Evolutionary conservation across 2,329 filamentous ascomycete species (phyloP).

Genomic region (Knufia petricola): DNA sequence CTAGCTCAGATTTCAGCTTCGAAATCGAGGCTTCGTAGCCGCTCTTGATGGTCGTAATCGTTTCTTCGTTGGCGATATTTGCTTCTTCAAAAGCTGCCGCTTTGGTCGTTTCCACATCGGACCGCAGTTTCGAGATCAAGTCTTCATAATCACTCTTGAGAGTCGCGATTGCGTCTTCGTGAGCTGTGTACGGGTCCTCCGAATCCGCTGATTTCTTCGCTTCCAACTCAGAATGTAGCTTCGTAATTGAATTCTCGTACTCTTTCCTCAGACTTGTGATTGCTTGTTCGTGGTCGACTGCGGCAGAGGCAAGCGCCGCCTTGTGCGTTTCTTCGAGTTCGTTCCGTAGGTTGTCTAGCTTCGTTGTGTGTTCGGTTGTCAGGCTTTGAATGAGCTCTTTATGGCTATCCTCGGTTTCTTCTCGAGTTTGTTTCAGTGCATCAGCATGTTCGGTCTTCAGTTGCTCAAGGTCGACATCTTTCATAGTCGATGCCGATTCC

Average conservation of each 20-base stretch:
- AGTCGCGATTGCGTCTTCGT: no score
- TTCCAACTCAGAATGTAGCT: no score
- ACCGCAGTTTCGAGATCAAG: not conserved
- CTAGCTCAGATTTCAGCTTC: slow-evolving; percentile 43
- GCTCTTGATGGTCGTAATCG: slow-evolving; percentile 32
- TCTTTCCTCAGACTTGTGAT: not conserved
- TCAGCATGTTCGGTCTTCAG: slow-evolving; percentile 30
- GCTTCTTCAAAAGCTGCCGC: slow-evolving; percentile 27
- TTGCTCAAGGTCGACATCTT: slow-evolving; percentile 26
- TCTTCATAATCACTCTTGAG: no score
- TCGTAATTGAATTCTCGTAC: slow-evolving; percentile 25
- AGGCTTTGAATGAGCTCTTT: slow-evolving; percentile 31
- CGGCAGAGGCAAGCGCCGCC: slow-evolving; percentile 29
- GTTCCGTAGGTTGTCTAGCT: slow-evolving; percentile 26
- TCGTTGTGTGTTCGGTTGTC: slow-evolving; percentile 25
- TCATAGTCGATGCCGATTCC: slow-evolving; percentile 18
- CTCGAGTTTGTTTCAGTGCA: slow-evolving; percentile 20
- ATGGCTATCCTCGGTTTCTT: slow-evolving; percentile 12
- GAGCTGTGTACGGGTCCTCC: no score
- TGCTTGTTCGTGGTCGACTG: slow-evolving; percentile 29
- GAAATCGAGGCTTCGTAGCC: slow-evolving; percentile 57
- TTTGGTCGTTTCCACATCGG: not conserved
- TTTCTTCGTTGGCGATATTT: slow-evolving; percentile 1
- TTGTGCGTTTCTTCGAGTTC: slow-evolving; percentile 31
- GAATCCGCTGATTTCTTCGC: no score